phyloP scores from a whole-genome alignment of 2,329 filamentous ascomycete genomes.

The Arthrocladium fulminans region DNA sequence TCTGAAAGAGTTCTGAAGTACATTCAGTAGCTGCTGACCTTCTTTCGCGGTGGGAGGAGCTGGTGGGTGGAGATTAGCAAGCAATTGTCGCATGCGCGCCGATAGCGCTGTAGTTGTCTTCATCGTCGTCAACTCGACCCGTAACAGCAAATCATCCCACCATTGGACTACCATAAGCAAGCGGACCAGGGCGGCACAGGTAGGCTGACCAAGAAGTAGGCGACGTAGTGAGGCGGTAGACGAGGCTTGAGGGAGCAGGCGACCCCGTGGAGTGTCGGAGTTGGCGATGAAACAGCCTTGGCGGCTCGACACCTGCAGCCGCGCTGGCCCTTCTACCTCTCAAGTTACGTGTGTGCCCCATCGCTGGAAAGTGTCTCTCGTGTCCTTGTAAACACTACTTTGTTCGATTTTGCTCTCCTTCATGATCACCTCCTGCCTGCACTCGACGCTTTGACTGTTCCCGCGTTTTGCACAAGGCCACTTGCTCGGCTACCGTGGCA shows the following conservation, averaged over 20 bases:
- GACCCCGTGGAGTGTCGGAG: background rate
- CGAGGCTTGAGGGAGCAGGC: background rate
- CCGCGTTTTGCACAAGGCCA: slow-evolving; percentile 22
- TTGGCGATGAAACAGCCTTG: slow-evolving; percentile 1
- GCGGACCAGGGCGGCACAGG: background rate
- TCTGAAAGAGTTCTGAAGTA: slow-evolving; percentile 56
- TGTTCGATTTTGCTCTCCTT: slow-evolving; percentile 7
- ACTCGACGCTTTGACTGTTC: slow-evolving; percentile 25
- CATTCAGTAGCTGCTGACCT: slow-evolving; percentile 49
- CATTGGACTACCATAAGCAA: background rate
- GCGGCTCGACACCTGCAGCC: slow-evolving; percentile 3
- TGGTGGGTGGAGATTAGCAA: slow-evolving; percentile 45
- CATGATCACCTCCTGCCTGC: slow-evolving; percentile 24
- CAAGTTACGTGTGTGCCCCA: background rate
- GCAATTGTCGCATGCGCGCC: slow-evolving; percentile 37
- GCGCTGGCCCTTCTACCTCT: slow-evolving; percentile 3
- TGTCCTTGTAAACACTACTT: slow-evolving; percentile 17
- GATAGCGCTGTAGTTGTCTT: slow-evolving; percentile 41
- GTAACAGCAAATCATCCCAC: background rate
- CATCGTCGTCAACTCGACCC: slow-evolving; percentile 32
- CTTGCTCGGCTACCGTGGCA: slow-evolving; percentile 21
- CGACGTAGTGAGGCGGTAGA: background rate
- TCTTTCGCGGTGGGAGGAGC: slow-evolving; percentile 47
- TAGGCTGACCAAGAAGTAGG: background rate
- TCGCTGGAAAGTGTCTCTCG: background rate